phyloP scores from a whole-genome alignment of 495 filamentous ascomycete species.

The Daldinia grandis region DNA sequence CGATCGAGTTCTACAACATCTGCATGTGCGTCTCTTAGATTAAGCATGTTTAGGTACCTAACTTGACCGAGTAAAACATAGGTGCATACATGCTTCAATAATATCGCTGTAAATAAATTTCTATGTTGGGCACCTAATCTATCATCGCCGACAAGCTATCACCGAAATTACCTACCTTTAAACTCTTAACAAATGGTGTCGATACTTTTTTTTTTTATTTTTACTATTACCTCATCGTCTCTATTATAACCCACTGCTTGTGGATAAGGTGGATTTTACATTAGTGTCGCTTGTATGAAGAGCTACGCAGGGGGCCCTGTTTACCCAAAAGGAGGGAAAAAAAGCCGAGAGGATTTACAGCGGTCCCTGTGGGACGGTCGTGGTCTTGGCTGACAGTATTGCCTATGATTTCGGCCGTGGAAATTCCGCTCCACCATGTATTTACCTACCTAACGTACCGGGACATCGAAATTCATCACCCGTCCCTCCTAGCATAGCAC shows the following conservation, averaged over 20 bases:
- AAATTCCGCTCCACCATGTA: not conserved
- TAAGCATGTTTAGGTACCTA: too few species aligned
- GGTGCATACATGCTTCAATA: too few species aligned
- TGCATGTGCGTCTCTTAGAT: not conserved
- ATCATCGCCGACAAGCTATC: too few species aligned
- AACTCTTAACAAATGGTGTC: not conserved
- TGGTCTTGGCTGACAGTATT: not conserved
- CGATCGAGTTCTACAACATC: not conserved
- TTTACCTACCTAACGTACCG: not conserved
- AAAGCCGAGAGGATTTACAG: not conserved
- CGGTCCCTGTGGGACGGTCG: not conserved
- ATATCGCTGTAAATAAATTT: too few species aligned
- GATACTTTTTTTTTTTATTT: too few species aligned
- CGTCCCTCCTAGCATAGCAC: not conserved
- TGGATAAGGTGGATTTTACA: not conserved
- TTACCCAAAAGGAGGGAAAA: slow-evolving; percentile 1
- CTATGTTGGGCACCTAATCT: too few species aligned
- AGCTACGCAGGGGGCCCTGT: not conserved
- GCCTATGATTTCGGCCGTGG: not conserved
- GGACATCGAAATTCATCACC: not conserved
- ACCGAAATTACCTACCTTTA: too few species aligned
- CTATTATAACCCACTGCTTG: not conserved
- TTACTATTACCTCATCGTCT: not conserved
- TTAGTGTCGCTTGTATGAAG: not conserved
- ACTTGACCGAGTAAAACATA: too few species aligned